phyloP scores from a whole-genome alignment of 441 rosid species.

The Geranium incanum region DNA sequence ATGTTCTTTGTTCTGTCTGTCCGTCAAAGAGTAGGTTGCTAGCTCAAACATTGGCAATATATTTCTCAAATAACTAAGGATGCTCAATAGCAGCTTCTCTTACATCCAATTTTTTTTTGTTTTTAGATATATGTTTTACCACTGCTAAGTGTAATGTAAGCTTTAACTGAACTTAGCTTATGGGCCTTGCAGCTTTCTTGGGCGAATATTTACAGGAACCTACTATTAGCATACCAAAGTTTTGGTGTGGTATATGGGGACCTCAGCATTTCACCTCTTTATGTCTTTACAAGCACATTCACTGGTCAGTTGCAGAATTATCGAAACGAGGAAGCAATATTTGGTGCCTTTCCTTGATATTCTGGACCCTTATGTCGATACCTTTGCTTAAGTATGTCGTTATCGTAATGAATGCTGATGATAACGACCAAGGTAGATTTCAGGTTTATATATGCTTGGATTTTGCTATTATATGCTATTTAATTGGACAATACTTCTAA shows the following conservation, averaged over 20 bases:
- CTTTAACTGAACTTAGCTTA: background rate
- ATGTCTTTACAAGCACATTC: background rate
- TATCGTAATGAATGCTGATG: background rate
- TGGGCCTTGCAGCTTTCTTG: background rate
- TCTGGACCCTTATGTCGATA: background rate
- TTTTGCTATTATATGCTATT: background rate
- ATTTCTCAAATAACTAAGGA: too few species aligned
- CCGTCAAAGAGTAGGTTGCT: too few species aligned
- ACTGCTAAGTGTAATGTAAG: background rate
- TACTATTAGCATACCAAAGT: conserved; percentile 4
- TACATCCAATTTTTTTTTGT: too few species aligned
- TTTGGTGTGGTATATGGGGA: background rate
- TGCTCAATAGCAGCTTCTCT: too few species aligned
- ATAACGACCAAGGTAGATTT: background rate
- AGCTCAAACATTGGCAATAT: too few species aligned
- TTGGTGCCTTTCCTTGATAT: background rate
- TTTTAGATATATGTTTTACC: too few species aligned
- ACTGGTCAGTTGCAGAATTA: background rate
- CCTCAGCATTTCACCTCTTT: conserved; percentile 3
- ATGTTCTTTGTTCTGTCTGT: too few species aligned
- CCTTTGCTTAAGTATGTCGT: background rate
- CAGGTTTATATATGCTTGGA: background rate
- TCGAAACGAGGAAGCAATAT: background rate
- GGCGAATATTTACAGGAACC: background rate
- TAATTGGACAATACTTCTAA: background rate